Evolutionary conservation across 257 asterid species (phyloP).

Genomic region (Rhazya stricta): DNA sequence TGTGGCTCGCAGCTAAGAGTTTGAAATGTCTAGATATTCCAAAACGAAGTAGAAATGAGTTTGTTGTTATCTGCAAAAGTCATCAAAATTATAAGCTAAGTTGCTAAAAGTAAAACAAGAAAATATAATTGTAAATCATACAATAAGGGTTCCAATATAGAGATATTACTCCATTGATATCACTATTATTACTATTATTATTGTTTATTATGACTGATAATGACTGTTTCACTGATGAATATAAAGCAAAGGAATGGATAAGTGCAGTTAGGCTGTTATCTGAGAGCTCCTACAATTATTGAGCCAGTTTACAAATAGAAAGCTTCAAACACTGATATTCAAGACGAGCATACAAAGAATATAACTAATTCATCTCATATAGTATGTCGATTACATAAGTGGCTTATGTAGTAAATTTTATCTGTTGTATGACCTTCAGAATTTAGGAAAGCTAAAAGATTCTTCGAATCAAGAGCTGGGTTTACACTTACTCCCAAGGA

Average conservation of each 20-base stretch:
- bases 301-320: background rate
- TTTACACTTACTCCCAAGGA: conserved; percentile 75
- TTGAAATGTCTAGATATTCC: background rate
- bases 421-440: background rate
- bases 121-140: background rate
- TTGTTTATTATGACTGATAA: background rate
- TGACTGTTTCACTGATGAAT: background rate
- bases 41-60: background rate
- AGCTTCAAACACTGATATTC: background rate
- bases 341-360: background rate
- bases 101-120: background rate
- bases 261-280: background rate
- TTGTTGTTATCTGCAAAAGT: background rate
- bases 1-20: background rate
- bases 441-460: background rate
- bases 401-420: background rate
- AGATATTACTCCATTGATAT: background rate
- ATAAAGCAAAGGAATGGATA: background rate
- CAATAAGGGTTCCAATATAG: background rate
- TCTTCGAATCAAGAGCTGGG: background rate
- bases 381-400: background rate
- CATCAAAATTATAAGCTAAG: background rate
- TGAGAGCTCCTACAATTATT: background rate
- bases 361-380: background rate
- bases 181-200: background rate